These are phyloP conservation scores for Diaporthe vexans DNA, from an alignment of 2,329 filamentous ascomycete species.

Conservation along the genomic window DNA sequence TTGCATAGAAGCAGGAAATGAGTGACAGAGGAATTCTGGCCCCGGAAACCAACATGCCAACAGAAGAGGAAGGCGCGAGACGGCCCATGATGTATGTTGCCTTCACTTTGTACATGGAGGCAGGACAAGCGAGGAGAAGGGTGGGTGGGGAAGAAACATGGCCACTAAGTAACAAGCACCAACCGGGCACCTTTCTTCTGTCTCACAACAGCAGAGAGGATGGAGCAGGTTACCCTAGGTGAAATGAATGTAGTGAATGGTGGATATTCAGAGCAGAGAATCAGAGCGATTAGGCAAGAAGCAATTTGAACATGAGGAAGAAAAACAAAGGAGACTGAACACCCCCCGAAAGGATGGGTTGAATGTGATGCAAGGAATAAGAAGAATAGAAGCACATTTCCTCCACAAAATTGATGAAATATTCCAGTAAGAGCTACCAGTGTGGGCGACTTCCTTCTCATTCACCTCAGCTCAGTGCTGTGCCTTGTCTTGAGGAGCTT, in stretches of 20 bases:
- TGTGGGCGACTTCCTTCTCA: background rate
- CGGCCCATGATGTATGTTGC: background rate
- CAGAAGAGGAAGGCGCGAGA: conserved; percentile 2
- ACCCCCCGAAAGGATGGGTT: background rate
- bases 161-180: background rate
- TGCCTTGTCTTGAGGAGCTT: background rate
- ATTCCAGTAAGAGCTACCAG: too few species aligned
- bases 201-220: background rate
- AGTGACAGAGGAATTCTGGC: background rate
- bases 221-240: background rate
- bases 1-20: background rate
- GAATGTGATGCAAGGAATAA: background rate
- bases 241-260: background rate
- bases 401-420: too few species aligned
- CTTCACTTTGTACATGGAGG: background rate
- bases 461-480: too few species aligned
- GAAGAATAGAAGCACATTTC: background rate
- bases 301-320: background rate
- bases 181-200: background rate
- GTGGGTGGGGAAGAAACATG: too few species aligned
- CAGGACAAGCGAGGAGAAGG: background rate
- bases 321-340: background rate
- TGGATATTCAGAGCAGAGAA: background rate
- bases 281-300: background rate
- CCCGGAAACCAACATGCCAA: too few species aligned